A percentile compares a stretch with the other conserved stretches of the same genome.
Evolutionary conservation across 768 basidiomycete genomes (phyloP).

Genomic region (Hericium alpestre): DNA sequence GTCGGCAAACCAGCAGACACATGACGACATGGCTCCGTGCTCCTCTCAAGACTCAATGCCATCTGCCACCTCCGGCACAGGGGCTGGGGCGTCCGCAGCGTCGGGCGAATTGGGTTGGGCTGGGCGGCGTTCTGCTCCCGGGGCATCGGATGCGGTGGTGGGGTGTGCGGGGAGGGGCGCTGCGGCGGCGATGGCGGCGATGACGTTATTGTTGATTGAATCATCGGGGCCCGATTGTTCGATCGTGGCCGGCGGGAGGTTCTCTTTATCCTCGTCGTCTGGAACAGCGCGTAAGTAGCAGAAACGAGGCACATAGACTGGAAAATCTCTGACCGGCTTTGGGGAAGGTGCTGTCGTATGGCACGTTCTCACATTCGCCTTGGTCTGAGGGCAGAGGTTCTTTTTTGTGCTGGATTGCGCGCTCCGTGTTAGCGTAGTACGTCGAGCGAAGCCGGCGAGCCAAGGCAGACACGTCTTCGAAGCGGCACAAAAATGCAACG

Average conservation of each 20-base stretch:
- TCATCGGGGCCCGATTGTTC: not conserved
- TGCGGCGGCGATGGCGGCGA: not conserved
- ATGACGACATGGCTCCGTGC: not conserved
- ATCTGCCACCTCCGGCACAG: too few relatives aligned
- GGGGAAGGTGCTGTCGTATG: too few relatives aligned
- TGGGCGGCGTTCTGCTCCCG: too few relatives aligned
- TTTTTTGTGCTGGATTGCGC: not conserved
- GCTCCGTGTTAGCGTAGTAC: not conserved
- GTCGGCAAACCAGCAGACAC: not conserved
- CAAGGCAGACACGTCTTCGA: conserved; percentile 6
- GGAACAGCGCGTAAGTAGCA: not conserved
- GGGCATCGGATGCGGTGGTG: too few relatives aligned
- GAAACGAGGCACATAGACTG: too few relatives aligned
- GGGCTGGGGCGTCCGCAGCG: too few relatives aligned
- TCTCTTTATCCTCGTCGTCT: not conserved
- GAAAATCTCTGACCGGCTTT: too few relatives aligned
- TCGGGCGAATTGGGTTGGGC: too few relatives aligned
- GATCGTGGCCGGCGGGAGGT: not conserved
- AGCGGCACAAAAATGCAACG: conserved; percentile 7
- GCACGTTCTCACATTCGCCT: not conserved
- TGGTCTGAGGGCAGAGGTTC: not conserved
- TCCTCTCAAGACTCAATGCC: not conserved
- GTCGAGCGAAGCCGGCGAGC: conserved; percentile 5
- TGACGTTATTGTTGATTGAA: not conserved
- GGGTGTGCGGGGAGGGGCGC: not conserved